A percentile compares a stretch with the other conserved stretches of the same genome.
These are phyloP conservation scores for Bassia scoparia DNA, from an alignment of 148 eudicot species.

Conservation along the genomic window DNA sequence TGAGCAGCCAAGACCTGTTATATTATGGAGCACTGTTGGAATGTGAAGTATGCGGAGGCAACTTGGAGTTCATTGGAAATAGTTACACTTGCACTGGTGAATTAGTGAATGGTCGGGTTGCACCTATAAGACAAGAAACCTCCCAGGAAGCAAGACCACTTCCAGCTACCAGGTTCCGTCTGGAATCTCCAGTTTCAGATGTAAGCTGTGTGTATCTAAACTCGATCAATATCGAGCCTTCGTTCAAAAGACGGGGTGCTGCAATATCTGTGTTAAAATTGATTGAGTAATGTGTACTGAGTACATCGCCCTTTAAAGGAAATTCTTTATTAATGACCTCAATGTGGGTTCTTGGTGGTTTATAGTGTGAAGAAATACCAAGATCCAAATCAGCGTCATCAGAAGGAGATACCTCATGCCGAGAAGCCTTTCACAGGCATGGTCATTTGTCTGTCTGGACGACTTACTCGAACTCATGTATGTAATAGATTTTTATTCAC, in stretches of 20 bases:
- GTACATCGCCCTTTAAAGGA: neutral
- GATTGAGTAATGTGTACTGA: no score
- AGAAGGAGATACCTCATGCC: slow-evolving; percentile 35
- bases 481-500: slow-evolving; percentile 1
- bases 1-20: slow-evolving; percentile 61
- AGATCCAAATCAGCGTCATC: slow-evolving; percentile 41
- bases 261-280: no score
- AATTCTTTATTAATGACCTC: neutral
- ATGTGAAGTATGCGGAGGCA: slow-evolving; percentile 56
- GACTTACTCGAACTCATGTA: slow-evolving; percentile 69
- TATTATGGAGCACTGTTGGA: slow-evolving; percentile 62
- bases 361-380: slow-evolving; percentile 56
- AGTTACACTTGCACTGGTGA: slow-evolving; percentile 53
- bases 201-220: slow-evolving; percentile 31
- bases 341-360: neutral
- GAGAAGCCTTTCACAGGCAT: slow-evolving; percentile 66
- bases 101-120: slow-evolving; percentile 80
- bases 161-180: slow-evolving; percentile 57
- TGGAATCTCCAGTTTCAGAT: slow-evolving; percentile 45
- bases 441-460: slow-evolving; percentile 65
- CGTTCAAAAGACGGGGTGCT: no score
- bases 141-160: slow-evolving; percentile 42
- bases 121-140: slow-evolving; percentile 54
- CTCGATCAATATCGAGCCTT: neutral
- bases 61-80: slow-evolving; percentile 43